Percentiles rank a stretch among this genome's conserved stretches.
These are phyloP conservation scores for Naganishia liquefaciens DNA, from an alignment of 1,284 basidiomycete genomes.

Conservation along the genomic window DNA sequence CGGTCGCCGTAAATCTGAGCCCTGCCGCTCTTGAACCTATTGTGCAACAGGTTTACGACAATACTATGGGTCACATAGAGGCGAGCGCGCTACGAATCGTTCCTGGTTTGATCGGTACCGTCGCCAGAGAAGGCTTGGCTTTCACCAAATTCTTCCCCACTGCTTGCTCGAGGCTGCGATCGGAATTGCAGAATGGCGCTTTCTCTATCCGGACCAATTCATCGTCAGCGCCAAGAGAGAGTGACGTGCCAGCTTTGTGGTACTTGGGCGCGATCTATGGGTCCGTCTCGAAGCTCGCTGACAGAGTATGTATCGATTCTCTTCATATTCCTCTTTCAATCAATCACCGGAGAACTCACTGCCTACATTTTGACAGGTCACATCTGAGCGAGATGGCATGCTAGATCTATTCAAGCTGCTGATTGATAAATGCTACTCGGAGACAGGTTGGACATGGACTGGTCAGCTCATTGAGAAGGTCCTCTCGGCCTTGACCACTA, in stretches of 20 bases:
- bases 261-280: conserved; percentile 47
- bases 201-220: conserved; percentile 88
- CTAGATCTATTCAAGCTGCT: conserved; percentile 70
- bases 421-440: conserved; percentile 77
- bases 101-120: conserved; percentile 68
- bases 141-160: conserved; percentile 78
- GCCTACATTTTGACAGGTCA: not conserved
- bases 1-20: conserved; percentile 84
- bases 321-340: too few species aligned
- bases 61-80: conserved; percentile 73
- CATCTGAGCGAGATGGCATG: conserved; percentile 47
- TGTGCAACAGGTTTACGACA: conserved; percentile 80
- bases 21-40: conserved; percentile 82
- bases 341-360: too few species aligned
- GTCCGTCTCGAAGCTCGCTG: conserved; percentile 45
- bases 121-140: conserved; percentile 73
- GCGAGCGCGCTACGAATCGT: conserved; percentile 88
- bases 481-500: conserved; percentile 71
- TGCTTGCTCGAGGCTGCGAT: conserved; percentile 76
- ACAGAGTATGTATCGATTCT: conserved; percentile 37
- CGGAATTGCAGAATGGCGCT: conserved; percentile 86
- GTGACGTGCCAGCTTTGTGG: conserved; percentile 93
- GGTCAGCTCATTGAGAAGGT: conserved; percentile 78
- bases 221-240: conserved; percentile 75
- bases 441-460: conserved; percentile 83